Conservation (phyloP, 768 basidiomycete genomes). For the Lactarius hatsudake region DNA sequence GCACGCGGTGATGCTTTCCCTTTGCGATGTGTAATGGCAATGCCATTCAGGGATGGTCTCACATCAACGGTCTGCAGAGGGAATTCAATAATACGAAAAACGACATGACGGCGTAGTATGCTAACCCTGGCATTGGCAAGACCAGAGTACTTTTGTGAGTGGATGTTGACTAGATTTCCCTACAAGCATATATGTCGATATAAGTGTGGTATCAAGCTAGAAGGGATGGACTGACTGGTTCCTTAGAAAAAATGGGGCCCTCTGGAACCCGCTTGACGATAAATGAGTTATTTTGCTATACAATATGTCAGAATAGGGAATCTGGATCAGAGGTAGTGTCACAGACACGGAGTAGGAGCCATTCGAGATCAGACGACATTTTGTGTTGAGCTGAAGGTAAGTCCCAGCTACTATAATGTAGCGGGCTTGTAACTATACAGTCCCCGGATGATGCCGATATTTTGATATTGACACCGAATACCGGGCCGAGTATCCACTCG, state of each 20-base stretch:
- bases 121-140: conserved; percentile 78
- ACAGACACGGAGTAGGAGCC: conserved; percentile 87
- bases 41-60: conserved; percentile 48
- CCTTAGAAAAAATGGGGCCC: conserved; percentile 80
- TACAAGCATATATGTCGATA: conserved; percentile 31
- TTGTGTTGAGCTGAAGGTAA: not conserved
- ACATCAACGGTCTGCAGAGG: conserved; percentile 61
- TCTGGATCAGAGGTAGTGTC: conserved; percentile 1
- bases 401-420: not conserved
- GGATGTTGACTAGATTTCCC: conserved; percentile 85
- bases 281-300: conserved; percentile 81
- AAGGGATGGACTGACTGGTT: conserved; percentile 55
- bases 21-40: conserved; percentile 67
- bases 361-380: conserved; percentile 79
- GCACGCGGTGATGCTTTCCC: conserved; percentile 51
- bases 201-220: not conserved
- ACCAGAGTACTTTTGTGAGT: conserved; percentile 93
- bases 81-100: not conserved
- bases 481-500: not conserved
- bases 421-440: conserved; percentile 17
- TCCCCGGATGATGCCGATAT: conserved; percentile 11
- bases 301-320: conserved; percentile 3
- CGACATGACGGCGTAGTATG: not conserved
- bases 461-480: not conserved
- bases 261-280: conserved; percentile 72